A percentile compares a stretch with the other conserved stretches of the same genome.
Conservation (phyloP, 1,284 basidiomycete species). For the Cryptococcus maquisensis region DNA sequence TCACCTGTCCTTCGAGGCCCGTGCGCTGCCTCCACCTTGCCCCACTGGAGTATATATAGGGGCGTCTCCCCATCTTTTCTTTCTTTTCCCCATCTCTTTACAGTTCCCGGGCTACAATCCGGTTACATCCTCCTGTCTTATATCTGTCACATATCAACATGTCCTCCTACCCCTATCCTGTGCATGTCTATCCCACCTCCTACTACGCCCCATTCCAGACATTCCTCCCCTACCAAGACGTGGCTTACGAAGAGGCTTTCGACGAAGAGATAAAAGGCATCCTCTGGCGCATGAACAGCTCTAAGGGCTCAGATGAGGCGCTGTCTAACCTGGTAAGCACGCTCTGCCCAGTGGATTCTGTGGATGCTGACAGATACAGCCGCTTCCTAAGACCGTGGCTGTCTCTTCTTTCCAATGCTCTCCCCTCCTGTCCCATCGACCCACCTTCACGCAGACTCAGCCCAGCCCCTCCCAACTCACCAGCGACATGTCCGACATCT, state of each 20-base stretch:
- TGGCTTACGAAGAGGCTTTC: background rate
- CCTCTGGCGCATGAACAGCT: too few relatives aligned
- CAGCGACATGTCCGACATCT: too few relatives aligned
- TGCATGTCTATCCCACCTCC: background rate
- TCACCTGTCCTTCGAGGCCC: background rate
- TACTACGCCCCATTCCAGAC: background rate
- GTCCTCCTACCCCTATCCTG: background rate
- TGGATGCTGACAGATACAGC: background rate
- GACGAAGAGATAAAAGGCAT: background rate
- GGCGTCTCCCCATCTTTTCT: background rate
- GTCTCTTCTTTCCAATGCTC: background rate
- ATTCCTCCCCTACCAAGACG: background rate
- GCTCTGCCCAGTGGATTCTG: too few relatives aligned
- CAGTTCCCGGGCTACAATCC: slow-evolving; percentile 3
- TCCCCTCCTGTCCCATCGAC: background rate
- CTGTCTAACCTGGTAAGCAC: too few relatives aligned
- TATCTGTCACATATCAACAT: background rate
- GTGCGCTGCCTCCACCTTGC: background rate
- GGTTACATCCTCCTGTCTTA: background rate
- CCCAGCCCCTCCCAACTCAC: too few relatives aligned
- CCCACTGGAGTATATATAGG: background rate
- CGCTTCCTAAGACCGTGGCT: background rate
- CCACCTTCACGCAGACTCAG: too few relatives aligned
- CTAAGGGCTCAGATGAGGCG: too few relatives aligned
- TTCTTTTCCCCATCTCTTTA: background rate